Percentiles rank a stretch among this genome's conserved stretches.
Conservation (phyloP, 805 yeast species). For the Brettanomyces custersianus region DNA sequence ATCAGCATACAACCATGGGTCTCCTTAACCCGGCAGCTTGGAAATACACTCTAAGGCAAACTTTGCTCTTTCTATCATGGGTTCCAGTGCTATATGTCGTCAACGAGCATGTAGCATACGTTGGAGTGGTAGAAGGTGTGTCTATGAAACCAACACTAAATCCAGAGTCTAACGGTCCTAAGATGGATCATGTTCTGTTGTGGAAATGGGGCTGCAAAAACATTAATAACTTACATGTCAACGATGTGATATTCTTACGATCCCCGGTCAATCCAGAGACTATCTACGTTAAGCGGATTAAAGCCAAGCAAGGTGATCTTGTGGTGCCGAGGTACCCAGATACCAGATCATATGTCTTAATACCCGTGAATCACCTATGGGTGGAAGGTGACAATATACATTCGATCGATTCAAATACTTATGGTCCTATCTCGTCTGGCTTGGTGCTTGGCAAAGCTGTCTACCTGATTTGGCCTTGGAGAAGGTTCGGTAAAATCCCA, state of each 20-base stretch:
- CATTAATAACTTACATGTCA: slow-evolving; percentile 38
- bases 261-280: slow-evolving; percentile 76
- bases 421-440: slow-evolving; percentile 83
- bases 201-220: slow-evolving; percentile 52
- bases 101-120: slow-evolving; percentile 61
- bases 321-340: slow-evolving; percentile 57
- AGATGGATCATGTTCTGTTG: slow-evolving; percentile 55
- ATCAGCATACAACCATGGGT: no score
- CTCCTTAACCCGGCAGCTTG: slow-evolving; percentile 7
- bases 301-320: slow-evolving; percentile 66
- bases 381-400: slow-evolving; percentile 89
- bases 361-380: slow-evolving; percentile 85
- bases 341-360: slow-evolving; percentile 47
- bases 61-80: slow-evolving; percentile 51
- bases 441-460: slow-evolving; percentile 71
- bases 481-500: slow-evolving; percentile 42
- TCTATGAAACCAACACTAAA: slow-evolving; percentile 90
- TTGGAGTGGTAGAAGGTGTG: slow-evolving; percentile 67
- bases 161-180: slow-evolving; percentile 39
- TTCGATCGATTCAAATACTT: slow-evolving; percentile 76
- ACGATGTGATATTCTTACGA: slow-evolving; percentile 70
- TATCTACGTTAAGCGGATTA: slow-evolving; percentile 70
- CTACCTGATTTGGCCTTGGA: slow-evolving; percentile 60
- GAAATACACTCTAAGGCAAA: slow-evolving; percentile 21
- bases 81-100: slow-evolving; percentile 67